Conservation (phyloP, 805 yeast species). For the Wickerhamomyces queroliae region DNA sequence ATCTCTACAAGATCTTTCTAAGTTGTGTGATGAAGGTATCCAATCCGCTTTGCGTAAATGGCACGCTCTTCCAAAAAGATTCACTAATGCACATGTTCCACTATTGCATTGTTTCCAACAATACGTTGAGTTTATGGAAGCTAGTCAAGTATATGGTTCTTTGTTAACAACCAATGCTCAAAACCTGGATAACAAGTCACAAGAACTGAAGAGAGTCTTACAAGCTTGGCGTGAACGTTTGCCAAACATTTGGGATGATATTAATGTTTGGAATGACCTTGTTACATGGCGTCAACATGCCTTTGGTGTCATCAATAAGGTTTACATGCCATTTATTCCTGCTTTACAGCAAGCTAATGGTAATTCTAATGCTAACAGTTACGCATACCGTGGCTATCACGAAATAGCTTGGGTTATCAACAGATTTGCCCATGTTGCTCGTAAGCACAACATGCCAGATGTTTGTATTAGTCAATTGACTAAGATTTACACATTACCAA, state of each 20-base stretch:
- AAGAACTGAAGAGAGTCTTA: constrained; percentile 87
- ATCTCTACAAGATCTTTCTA: constrained; percentile 76
- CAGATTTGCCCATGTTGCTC: constrained; percentile 96
- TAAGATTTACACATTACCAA: constrained; percentile 91
- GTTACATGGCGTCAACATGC: constrained; percentile 99
- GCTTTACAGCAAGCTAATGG: constrained; percentile 69
- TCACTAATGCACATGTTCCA: constrained; percentile 82
- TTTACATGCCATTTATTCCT: constrained; percentile 88
- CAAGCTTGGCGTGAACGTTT: constrained; percentile 98
- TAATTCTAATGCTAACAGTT: constrained; percentile 72
- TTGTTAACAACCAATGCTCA: constrained; percentile 86
- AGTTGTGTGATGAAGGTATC: constrained; percentile 92
- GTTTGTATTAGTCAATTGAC: constrained; percentile 92
- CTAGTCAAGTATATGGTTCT: constrained; percentile 87
- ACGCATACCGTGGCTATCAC: constrained; percentile 96
- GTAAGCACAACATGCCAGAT: constrained; percentile 94
- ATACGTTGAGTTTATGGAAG: constrained; percentile 95
- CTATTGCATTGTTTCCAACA: constrained; percentile 93
- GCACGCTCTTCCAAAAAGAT: constrained; percentile 76
- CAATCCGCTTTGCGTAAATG: constrained; percentile 89
- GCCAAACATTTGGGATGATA: constrained; percentile 97
- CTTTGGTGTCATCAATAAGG: constrained; percentile 90
- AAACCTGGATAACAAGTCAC: constrained; percentile 87
- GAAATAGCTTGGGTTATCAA: constrained; percentile 99
- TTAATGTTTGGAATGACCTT: constrained; percentile 94